Evolutionary conservation across 306 rosid species (phyloP).

Genomic region (Trifolium dubium): DNA sequence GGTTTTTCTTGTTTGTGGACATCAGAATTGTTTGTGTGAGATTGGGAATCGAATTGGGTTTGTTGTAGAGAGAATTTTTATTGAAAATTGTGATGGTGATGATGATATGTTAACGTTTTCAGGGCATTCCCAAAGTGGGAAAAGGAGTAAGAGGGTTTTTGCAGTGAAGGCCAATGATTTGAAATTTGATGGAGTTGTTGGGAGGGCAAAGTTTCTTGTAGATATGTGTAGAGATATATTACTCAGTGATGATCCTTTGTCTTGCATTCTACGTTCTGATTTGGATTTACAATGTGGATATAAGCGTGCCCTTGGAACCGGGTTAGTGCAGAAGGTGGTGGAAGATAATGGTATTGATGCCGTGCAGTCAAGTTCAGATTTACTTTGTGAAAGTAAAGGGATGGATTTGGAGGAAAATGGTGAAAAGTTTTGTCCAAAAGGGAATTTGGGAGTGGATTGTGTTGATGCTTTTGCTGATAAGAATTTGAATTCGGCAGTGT

Average conservation of each 20-base stretch:
- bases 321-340: conserved; percentile 13
- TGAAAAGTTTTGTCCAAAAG: conserved; percentile 20
- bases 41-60: conserved; percentile 58
- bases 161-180: conserved; percentile 49
- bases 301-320: not conserved
- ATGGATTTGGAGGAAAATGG: conserved; percentile 33
- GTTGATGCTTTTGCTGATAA: conserved; percentile 26
- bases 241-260: conserved; percentile 63
- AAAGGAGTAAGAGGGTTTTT: conserved; percentile 59
- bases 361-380: conserved; percentile 36
- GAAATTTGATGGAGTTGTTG: conserved; percentile 40
- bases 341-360: conserved; percentile 18
- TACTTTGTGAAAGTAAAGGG: conserved; percentile 31
- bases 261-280: conserved; percentile 40
- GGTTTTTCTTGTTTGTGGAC: conserved; percentile 62
- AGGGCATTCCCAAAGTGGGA: conserved; percentile 55
- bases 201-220: conserved; percentile 53
- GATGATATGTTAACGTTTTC: conserved; percentile 34
- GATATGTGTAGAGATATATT: conserved; percentile 58
- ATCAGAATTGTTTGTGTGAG: conserved; percentile 37
- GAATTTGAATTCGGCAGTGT: conserved; percentile 12
- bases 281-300: conserved; percentile 22
- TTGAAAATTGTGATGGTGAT: conserved; percentile 38
- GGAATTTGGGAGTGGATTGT: conserved; percentile 27
- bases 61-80: conserved; percentile 48